Evolutionary conservation across 2,329 filamentous ascomycete genomes (phyloP), one percentile per base, ranked within the genome.

Genomic region (Tricladium varicosporioides): DNA sequence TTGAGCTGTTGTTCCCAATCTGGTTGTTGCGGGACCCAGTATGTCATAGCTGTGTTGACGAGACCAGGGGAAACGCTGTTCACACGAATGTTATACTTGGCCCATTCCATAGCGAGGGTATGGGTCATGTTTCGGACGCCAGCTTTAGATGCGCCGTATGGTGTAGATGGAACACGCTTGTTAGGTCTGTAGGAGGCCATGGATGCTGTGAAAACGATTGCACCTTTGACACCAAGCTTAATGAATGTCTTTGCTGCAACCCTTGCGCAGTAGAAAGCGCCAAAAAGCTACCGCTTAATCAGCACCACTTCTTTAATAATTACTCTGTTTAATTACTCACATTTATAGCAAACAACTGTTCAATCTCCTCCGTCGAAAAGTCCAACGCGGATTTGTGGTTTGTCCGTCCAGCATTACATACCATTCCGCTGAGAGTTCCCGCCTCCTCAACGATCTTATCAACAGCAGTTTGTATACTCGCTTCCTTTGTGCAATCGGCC

Each of bases 51-150:
- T 18, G 85, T 88, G 72, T 86, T 84, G 66, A 87, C 87, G 74
- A 87, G 87, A 53, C 85, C 85, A 5, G 85, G 85, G 2, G 83
- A 86, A 71, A 88, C 83, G 71, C 77, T 80, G 77, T 88, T 88
- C 67, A 86, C 84, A 64, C 85, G 80, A 71, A 87, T 87, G 71
- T 85, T 83, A 57, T 83, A 77, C 70, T 76, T 73, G 2, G 71
- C 72, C 85, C 85, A 88, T 73, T 88, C 85, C 70, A 86, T 87
- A 67, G 85, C 85, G 57, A 88, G 75, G 46, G 83, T 86, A 60
- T 75, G 75, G 51, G 83, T 82, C 65, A 87, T 69, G 71, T 87
- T 84, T 0, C 76, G 67, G 1, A 77, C 65, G 0, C 73, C 75
- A 2, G 74, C 76, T 65, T 78, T 79, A 14, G 71, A 72, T 2